phyloP scores from a whole-genome alignment of 129 eudicot genomes.

The Logfia minima region DNA sequence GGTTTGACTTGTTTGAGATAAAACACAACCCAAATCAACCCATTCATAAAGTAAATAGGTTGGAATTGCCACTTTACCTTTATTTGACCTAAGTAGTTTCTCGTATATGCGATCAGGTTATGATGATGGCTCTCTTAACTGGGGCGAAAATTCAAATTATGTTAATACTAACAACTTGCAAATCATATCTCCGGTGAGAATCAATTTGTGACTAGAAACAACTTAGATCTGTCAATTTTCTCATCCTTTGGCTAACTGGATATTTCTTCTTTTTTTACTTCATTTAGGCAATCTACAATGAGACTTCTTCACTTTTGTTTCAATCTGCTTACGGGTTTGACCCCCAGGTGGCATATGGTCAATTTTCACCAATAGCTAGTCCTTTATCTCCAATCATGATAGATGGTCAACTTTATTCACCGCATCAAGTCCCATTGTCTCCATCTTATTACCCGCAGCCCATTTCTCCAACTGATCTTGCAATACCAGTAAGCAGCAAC shows the following conservation, averaged over 20 bases:
- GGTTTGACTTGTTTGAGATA: background rate
- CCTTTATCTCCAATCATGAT: constrained; percentile 69
- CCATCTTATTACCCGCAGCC: constrained; percentile 66
- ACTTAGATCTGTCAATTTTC: too few species aligned
- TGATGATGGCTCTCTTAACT: constrained; percentile 54
- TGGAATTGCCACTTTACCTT: background rate
- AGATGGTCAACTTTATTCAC: constrained; percentile 76
- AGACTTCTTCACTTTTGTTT: constrained; percentile 51
- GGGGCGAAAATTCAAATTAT: constrained; percentile 74
- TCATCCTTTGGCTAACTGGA: too few species aligned
- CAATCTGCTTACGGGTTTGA: constrained; percentile 74
- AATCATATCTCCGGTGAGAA: constrained; percentile 69
- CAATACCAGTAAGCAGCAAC: constrained; percentile 50
- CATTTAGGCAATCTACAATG: constrained; percentile 69
- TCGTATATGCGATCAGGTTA: constrained; percentile 51
- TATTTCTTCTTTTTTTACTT: background rate
- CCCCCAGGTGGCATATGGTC: constrained; percentile 72
- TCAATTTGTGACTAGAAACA: background rate
- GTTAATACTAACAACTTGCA: constrained; percentile 65
- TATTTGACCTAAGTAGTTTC: background rate
- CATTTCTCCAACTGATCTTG: constrained; percentile 55
- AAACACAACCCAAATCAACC: background rate
- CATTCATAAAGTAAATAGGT: background rate
- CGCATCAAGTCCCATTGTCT: constrained; percentile 72
- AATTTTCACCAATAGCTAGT: constrained; percentile 69